Percentiles rank a stretch among this genome's conserved stretches.
These are phyloP conservation scores for Bacterosira constricta DNA, from an alignment of 108 stramenopile species.

Conservation along the genomic window DNA sequence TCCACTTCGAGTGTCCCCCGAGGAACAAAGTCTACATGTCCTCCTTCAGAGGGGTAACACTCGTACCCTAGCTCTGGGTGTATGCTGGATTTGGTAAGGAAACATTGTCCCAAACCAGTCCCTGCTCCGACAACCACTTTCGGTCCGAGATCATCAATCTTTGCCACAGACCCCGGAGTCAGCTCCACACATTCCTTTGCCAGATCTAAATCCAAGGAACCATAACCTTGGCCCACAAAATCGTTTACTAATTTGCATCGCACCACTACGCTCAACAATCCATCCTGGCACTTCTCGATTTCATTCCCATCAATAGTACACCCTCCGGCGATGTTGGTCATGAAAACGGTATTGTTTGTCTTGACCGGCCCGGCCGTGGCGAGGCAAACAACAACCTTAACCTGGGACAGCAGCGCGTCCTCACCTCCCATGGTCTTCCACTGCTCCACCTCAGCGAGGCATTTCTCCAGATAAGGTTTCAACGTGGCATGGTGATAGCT, in stretches of 20 bases:
- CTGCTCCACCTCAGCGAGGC: constrained; percentile 52
- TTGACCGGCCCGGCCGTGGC: constrained; percentile 94
- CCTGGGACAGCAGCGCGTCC: constrained; percentile 8
- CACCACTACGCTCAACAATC: constrained; percentile 44
- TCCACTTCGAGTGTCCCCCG: constrained; percentile 80
- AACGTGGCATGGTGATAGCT: constrained; percentile 65
- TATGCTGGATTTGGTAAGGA: constrained; percentile 67
- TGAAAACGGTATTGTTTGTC: constrained; percentile 69
- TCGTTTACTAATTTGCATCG: constrained; percentile 91
- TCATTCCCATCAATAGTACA: constrained; percentile 69
- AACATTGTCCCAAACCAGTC: constrained; percentile 96
- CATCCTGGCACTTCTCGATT: constrained; percentile 54
- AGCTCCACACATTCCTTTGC: constrained; percentile 63
- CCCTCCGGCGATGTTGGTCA: constrained; percentile 80
- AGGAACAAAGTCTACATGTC: constrained; percentile 94
- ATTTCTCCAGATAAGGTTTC: constrained; percentile 67
- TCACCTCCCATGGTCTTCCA: constrained; percentile 33
- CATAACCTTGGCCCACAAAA: constrained; percentile 95
- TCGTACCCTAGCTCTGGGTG: constrained; percentile 66
- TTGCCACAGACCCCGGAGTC: constrained; percentile 51
- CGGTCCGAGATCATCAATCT: constrained; percentile 67
- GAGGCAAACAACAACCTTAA: constrained; percentile 77
- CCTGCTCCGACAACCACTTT: constrained; percentile 96
- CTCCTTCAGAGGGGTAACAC: constrained; percentile 97
- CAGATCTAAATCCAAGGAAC: constrained; percentile 85